Conservation (phyloP, 352 stramenopile genomes). For the Phytophthora ohioensis region DNA sequence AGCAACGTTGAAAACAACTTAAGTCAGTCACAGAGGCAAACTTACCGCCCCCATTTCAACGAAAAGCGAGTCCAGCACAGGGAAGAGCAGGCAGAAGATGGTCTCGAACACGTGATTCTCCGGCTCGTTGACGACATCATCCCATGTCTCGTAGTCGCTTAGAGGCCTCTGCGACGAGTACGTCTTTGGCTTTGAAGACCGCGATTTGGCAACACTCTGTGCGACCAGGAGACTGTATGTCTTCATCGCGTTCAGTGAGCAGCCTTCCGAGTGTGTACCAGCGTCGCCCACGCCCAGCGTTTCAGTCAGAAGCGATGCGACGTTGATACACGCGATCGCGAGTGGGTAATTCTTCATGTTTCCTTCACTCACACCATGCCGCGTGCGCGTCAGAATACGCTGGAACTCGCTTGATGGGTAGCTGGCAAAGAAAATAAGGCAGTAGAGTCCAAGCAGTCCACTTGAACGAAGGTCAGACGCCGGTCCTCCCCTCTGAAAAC, state of each 20-base stretch:
- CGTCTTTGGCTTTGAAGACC: conserved; percentile 32
- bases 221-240: conserved; percentile 81
- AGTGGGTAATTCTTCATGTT: conserved; percentile 92
- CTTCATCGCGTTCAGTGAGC: conserved; percentile 74
- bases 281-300: conserved; percentile 82
- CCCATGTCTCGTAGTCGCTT: conserved; percentile 70
- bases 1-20: conserved; percentile 9
- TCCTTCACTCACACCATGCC: conserved; percentile 84
- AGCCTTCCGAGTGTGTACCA: conserved; percentile 79
- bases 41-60: conserved; percentile 89
- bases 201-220: conserved; percentile 45
- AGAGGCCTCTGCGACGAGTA: conserved; percentile 44
- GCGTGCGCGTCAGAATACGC: conserved; percentile 76
- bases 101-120: conserved; percentile 89
- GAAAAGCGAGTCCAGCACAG: conserved; percentile 83
- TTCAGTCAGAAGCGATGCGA: conserved; percentile 76
- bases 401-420: conserved; percentile 70
- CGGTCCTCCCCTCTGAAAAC: conserved; percentile 83
- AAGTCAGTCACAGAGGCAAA: conserved; percentile 4
- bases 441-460: conserved; percentile 86
- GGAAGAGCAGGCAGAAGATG: conserved; percentile 87
- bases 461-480: conserved; percentile 86
- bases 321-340: conserved; percentile 90
- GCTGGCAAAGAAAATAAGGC: conserved; percentile 85
- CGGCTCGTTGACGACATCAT: conserved; percentile 72